Evolutionary conservation across 2,329 filamentous ascomycete genomes (phyloP), one percentile per base, ranked within the genome.

Genomic region (Fusarium beomiforme): DNA sequence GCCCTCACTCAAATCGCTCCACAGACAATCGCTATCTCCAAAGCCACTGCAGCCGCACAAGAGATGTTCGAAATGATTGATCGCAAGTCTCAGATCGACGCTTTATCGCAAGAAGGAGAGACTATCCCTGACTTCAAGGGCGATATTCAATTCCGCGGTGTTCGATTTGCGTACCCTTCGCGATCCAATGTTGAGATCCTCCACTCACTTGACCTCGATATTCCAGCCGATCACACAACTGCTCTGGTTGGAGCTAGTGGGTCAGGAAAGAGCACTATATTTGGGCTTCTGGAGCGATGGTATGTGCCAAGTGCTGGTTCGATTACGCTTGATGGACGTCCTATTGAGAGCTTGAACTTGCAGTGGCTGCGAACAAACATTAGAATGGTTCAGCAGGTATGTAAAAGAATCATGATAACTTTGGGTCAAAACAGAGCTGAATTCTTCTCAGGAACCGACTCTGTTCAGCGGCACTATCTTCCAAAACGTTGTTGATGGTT

Each of bases 201-300:
- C 1, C 75, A 83, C 36, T 77, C 79, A 1, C 74, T 88, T 16
- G 76, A 80, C 51, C 75, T 88, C 7, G 77, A 78, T 5, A 82
- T 88, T 24, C 81, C 83, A 17, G 80, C 82, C 6, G 81, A 83
- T 19, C 84, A 85, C 64, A 83, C 83, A 0, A 88, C 86, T 2
- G 88, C 88, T 5, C 81, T 89, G 8, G 87, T 90, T 10, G 89
- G 89, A 0, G 80, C 85, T 4, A 89, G 86, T 23, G 89, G 89
- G 0, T 87, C 83, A 7, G 88, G 88, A 1, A 90, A 90, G 71
- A 88, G 86, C 46, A 90, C 87, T 1, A 83, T 89, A 6, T 83
- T 90, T 9, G 86, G 85, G 0, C 77, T 91, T 4, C 71, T 90
- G 3, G 87, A 90, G 73, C 78, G 90, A 11, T 91, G 90, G 83